phyloP scores from a whole-genome alignment of 257 asterid genomes.

The Solanum pennellii region DNA sequence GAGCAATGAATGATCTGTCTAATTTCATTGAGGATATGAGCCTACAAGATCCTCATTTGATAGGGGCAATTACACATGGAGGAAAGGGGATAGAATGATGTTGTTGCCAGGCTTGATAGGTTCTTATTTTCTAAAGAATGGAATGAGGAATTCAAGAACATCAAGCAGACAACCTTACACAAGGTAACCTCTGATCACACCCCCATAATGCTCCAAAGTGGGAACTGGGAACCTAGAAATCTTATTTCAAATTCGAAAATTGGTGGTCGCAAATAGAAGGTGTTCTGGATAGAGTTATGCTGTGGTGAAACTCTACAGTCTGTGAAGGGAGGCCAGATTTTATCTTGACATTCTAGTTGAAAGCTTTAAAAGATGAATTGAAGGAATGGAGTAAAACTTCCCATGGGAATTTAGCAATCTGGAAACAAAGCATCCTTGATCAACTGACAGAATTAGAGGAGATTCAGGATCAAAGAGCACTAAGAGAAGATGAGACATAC shows the following conservation, averaged over 20 bases:
- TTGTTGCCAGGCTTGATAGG: not conserved
- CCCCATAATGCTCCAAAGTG: not conserved
- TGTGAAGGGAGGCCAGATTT: not conserved
- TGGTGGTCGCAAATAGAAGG: not conserved
- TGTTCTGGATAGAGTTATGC: not conserved
- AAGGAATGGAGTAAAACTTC: not conserved
- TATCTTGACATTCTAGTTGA: not conserved
- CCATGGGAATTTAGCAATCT: not conserved
- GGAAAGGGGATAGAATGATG: not conserved
- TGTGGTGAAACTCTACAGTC: not conserved
- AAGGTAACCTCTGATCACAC: not conserved
- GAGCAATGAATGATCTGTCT: not conserved
- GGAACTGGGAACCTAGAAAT: not conserved
- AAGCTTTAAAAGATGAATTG: not conserved
- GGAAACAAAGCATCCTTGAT: not conserved
- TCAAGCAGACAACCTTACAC: not conserved
- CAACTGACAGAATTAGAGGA: not conserved
- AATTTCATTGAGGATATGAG: not conserved
- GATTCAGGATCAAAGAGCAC: not conserved
- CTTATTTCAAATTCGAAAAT: not conserved
- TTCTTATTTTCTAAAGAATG: not conserved
- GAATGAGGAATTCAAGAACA: not conserved
- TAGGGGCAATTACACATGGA: not conserved
- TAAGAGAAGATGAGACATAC: not conserved
- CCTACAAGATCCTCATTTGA: not conserved